A percentile compares a stretch with the other conserved stretches of the same genome.
Conservation (phyloP, 768 basidiomycete species). For the Boletus eberwhitei region DNA sequence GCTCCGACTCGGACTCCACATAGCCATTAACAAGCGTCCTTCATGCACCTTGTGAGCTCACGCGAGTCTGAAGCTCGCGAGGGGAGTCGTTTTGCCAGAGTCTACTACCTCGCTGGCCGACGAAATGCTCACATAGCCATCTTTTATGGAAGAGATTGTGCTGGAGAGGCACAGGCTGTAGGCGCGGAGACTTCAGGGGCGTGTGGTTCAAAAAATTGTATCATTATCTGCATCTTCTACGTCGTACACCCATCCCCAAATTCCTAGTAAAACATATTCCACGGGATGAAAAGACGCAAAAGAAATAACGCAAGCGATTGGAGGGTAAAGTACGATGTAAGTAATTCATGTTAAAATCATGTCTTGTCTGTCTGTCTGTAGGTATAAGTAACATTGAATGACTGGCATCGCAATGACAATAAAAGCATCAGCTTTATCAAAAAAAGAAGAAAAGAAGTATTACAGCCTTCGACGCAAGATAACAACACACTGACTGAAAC, state of each 20-base stretch:
- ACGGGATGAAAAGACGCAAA: not conserved
- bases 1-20: too few species aligned
- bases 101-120: too few species aligned
- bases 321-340: slow-evolving; percentile 1
- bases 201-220: too few species aligned
- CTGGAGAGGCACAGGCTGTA: too few species aligned
- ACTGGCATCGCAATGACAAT: not conserved
- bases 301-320: not conserved
- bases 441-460: not conserved
- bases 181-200: too few species aligned
- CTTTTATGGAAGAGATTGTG: too few species aligned
- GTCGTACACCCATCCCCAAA: slow-evolving; percentile 4
- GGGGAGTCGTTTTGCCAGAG: too few species aligned
- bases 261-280: slow-evolving; percentile 1
- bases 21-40: too few species aligned
- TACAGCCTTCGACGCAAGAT: not conserved
- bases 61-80: too few species aligned
- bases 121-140: too few species aligned
- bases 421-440: not conserved
- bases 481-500: not conserved
- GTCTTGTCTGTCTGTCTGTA: not conserved
- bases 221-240: not conserved
- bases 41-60: too few species aligned
- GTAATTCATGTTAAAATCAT: not conserved
- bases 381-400: not conserved